phyloP scores from a whole-genome alignment of 2,329 filamentous ascomycete genomes.

The Pseudocercospora crystallina region DNA sequence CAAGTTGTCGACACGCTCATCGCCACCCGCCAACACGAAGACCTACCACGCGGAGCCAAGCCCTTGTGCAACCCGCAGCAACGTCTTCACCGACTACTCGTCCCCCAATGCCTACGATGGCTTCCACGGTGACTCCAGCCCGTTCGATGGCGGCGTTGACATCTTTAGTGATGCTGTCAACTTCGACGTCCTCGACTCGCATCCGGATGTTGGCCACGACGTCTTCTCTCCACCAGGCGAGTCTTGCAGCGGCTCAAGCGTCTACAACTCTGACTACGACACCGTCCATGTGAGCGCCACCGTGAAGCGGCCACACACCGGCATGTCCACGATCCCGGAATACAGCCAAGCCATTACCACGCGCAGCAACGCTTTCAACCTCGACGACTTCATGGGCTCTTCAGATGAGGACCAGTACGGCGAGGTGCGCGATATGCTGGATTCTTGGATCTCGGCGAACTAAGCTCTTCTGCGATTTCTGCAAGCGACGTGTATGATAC shows the following conservation, averaged over 20 bases:
- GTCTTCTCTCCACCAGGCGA: constrained; percentile 32
- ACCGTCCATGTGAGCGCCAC: constrained; percentile 20
- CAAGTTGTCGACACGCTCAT: constrained; percentile 25
- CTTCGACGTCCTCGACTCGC: constrained; percentile 24
- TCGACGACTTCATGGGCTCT: constrained; percentile 21
- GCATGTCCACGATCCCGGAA: constrained; percentile 69
- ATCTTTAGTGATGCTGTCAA: constrained; percentile 24
- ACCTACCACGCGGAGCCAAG: constrained; percentile 17
- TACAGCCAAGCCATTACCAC: constrained; percentile 70
- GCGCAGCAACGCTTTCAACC: constrained; percentile 46
- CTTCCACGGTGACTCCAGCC: constrained; percentile 24
- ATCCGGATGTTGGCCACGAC: constrained; percentile 26
- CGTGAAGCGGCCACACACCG: constrained; percentile 16
- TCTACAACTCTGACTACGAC: constrained; percentile 30
- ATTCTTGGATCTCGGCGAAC: constrained; percentile 24
- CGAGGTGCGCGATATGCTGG: constrained; percentile 26
- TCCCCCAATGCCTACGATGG: constrained; percentile 17
- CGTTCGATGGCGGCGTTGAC: constrained; percentile 20
- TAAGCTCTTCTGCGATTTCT: constrained; percentile 7
- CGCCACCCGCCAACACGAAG: constrained; percentile 18
- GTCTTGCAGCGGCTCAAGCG: constrained; percentile 28
- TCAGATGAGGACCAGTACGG: constrained; percentile 19
- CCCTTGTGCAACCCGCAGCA: constrained; percentile 14
- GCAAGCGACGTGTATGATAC: constrained; percentile 2
- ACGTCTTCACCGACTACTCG: constrained; percentile 18